A percentile compares a stretch with the other conserved stretches of the same genome.
phyloP scores from a whole-genome alignment of 2,329 filamentous ascomycete genomes.

The Aspergillus amoenus region DNA sequence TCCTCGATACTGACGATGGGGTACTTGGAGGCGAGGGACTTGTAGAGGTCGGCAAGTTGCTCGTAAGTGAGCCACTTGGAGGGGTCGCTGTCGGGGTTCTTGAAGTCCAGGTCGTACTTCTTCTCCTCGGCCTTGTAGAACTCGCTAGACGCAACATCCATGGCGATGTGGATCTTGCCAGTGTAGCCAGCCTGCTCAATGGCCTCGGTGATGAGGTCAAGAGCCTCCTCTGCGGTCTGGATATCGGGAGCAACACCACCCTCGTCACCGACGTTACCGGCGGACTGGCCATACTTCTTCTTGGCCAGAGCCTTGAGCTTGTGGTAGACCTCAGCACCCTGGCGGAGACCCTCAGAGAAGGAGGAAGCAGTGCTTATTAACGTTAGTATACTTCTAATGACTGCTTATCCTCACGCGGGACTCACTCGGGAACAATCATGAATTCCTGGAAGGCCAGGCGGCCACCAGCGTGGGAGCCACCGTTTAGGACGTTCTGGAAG shows the following conservation, averaged over 20 bases:
- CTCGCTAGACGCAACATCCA: conserved; percentile 98
- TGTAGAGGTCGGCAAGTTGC: conserved; percentile 90
- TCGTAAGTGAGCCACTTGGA: conserved; percentile 99
- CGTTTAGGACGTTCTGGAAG: conserved; percentile 93
- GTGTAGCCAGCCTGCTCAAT: conserved; percentile 96
- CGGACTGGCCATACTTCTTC: conserved; percentile 99
- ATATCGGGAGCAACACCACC: conserved; percentile 99
- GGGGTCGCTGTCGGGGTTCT: conserved; percentile 97
- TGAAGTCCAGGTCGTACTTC: conserved; percentile 99
- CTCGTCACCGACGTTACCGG: conserved; percentile 98
- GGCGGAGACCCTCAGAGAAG: conserved; percentile 94
- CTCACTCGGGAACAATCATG: conserved; percentile 85
- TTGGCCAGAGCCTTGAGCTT: conserved; percentile 94
- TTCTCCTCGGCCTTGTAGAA: conserved; percentile 98
- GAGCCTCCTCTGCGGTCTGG: conserved; percentile 92
- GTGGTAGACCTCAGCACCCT: conserved; percentile 97
- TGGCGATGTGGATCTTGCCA: conserved; percentile 94
- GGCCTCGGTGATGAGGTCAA: conserved; percentile 90
- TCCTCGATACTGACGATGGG: conserved; percentile 99
- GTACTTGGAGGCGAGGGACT: conserved; percentile 86
- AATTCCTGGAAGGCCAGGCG: conserved; percentile 94
- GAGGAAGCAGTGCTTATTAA: conserved; percentile 69
- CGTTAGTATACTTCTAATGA: not conserved
- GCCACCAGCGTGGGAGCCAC: conserved; percentile 95
- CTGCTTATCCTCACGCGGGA: conserved; percentile 16